These are phyloP conservation scores for Trichoderma asperelloides DNA, from an alignment of 495 filamentous ascomycete species.

Conservation along the genomic window DNA sequence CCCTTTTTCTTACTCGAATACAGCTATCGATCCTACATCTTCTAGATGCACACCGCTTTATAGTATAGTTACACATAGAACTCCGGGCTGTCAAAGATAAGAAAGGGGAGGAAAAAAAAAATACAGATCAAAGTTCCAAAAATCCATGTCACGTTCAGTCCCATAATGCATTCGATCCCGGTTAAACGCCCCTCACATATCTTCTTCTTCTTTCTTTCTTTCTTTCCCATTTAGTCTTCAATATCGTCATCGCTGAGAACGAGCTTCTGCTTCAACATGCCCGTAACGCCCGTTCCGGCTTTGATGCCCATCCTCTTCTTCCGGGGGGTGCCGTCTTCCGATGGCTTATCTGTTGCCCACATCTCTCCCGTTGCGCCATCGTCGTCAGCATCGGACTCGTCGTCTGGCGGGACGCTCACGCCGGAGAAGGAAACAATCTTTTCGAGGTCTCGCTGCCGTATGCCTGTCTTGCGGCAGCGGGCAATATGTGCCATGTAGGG, in stretches of 20 bases:
- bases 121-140: neutral
- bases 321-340: constrained; percentile 31
- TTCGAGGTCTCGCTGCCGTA: constrained; percentile 46
- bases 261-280: constrained; percentile 50
- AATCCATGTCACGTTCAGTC: neutral
- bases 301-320: constrained; percentile 28
- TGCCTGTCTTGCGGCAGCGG: constrained; percentile 16
- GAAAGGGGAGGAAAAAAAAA: neutral
- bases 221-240: constrained; percentile 52
- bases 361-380: constrained; percentile 34
- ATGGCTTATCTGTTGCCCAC: constrained; percentile 51
- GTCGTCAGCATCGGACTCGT: constrained; percentile 37
- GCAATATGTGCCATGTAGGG: constrained; percentile 71
- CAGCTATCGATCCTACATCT: neutral
- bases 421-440: constrained; percentile 60
- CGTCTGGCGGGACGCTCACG: constrained; percentile 36
- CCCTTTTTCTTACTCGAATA: neutral
- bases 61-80: neutral
- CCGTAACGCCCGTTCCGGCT: constrained; percentile 19
- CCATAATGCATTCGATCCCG: neutral
- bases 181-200: neutral
- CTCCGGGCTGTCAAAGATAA: neutral
- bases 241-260: constrained; percentile 94
- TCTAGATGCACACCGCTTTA: neutral
- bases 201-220: neutral